A percentile compares a stretch with the other conserved stretches of the same genome.
Evolutionary conservation across 257 asterid species (phyloP).

Genomic region (Solanum arcanum): DNA sequence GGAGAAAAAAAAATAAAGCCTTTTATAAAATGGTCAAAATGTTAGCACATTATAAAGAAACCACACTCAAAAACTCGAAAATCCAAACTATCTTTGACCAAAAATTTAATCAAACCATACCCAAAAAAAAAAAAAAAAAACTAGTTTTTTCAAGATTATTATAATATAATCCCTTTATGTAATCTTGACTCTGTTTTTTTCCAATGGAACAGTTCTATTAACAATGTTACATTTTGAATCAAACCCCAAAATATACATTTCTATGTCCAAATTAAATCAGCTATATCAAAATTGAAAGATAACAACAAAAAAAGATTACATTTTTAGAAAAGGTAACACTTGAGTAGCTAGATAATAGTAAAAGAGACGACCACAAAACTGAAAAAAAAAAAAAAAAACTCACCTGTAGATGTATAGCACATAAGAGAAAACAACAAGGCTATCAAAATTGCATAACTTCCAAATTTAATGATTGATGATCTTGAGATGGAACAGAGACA

Average conservation of each 20-base stretch:
- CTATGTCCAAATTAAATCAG: not conserved
- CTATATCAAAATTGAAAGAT: not conserved
- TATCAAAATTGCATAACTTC: not conserved
- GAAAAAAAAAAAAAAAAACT: not conserved
- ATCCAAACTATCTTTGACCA: not conserved
- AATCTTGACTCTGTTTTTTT: not conserved
- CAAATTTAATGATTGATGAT: not conserved
- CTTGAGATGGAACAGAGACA: not conserved
- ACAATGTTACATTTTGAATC: not conserved
- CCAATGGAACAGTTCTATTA: not conserved
- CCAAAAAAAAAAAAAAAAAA: not conserved
- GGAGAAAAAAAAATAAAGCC: not conserved
- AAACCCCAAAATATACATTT: not conserved
- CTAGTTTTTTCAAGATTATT: not conserved
- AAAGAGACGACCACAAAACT: not conserved
- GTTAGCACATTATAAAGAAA: not conserved
- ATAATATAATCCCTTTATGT: not conserved
- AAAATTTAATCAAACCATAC: not conserved
- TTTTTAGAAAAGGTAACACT: not conserved
- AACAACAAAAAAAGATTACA: not conserved
- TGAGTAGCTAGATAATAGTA: not conserved
- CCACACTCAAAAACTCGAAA: not conserved
- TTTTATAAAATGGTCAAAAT: not conserved
- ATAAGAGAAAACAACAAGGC: slow-evolving; percentile 6
- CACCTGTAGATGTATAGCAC: slow-evolving; percentile 12